A percentile compares a stretch with the other conserved stretches of the same genome.
Conservation (phyloP, 208 protist genomes). For the Kentomonas sorsogonicus region DNA sequence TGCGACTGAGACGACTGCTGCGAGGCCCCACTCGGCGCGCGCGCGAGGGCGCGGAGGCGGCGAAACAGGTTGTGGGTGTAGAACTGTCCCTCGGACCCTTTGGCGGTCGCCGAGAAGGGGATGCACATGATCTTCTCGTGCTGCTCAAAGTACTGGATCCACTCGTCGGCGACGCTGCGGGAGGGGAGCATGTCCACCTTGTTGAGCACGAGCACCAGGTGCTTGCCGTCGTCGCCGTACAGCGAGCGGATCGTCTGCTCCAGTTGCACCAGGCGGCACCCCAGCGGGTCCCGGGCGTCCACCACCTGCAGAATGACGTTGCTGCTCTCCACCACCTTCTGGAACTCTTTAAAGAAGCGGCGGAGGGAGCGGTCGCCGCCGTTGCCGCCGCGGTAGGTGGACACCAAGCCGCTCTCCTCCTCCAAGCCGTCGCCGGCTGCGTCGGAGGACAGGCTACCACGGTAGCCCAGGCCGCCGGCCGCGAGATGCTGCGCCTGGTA, state of each 20-base stretch:
- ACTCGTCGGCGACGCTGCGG: constrained; percentile 83
- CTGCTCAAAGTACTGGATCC: constrained; percentile 82
- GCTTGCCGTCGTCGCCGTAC: constrained; percentile 89
- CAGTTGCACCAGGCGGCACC: constrained; percentile 91
- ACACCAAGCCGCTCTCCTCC: too few species aligned
- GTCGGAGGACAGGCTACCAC: background rate
- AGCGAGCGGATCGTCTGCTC: constrained; percentile 89
- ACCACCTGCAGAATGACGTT: constrained; percentile 98
- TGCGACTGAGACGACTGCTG: too few species aligned
- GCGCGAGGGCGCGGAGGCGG: constrained; percentile 86
- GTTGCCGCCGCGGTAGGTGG: background rate
- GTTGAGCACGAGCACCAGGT: constrained; percentile 95
- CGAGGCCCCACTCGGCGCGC: too few species aligned
- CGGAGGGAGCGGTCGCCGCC: constrained; percentile 58
- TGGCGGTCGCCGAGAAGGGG: constrained; percentile 85
- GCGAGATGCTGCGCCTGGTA: constrained; percentile 50
- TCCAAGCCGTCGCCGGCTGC: too few species aligned
- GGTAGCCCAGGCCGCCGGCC: background rate
- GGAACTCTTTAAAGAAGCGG: constrained; percentile 89
- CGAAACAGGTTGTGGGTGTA: constrained; percentile 85
- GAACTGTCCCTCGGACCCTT: constrained; percentile 41
- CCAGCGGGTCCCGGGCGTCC: constrained; percentile 96
- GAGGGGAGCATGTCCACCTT: constrained; percentile 97
- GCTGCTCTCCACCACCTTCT: constrained; percentile 86
- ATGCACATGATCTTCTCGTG: constrained; percentile 77